phyloP scores from a whole-genome alignment of 768 basidiomycete species.

The Lyophyllum atratum region DNA sequence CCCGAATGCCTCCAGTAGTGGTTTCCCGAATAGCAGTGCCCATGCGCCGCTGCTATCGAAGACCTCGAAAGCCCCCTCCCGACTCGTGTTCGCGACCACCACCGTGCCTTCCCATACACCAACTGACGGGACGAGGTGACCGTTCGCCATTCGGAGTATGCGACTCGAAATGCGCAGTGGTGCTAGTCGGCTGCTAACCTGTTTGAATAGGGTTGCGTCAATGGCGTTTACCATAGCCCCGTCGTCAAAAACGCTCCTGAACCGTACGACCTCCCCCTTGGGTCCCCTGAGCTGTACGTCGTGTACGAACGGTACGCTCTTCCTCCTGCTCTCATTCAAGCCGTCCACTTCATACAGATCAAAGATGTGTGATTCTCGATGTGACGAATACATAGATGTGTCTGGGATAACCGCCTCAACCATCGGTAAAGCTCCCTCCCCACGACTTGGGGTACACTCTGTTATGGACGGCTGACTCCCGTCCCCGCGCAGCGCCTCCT shows the following conservation, averaged over 20 bases:
- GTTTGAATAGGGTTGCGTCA: not conserved
- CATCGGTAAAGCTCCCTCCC: constrained; percentile 1
- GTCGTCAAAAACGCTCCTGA: constrained; percentile 19
- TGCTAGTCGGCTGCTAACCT: not conserved
- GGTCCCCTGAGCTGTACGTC: not conserved
- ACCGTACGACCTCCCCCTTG: not conserved
- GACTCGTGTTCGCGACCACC: not conserved
- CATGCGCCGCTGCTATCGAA: constrained; percentile 24
- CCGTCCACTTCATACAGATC: not conserved
- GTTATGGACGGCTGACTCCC: not conserved
- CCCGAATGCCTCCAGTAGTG: constrained; percentile 20
- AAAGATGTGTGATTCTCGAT: not conserved
- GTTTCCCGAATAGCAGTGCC: constrained; percentile 32
- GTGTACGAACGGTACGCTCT: constrained; percentile 3
- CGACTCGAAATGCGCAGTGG: not conserved
- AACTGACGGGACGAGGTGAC: not conserved
- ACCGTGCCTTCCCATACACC: constrained; percentile 1
- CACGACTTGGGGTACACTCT: not conserved
- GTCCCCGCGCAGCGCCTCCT: not conserved
- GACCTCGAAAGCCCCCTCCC: constrained; percentile 16
- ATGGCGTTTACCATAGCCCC: constrained; percentile 25
- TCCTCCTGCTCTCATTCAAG: not conserved
- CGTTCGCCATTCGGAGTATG: constrained; percentile 24
- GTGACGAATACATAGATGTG: constrained; percentile 2
- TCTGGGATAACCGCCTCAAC: constrained; percentile 1